These are phyloP conservation scores for Scleroderma bovista DNA, from an alignment of 768 basidiomycete species.

Conservation along the genomic window DNA sequence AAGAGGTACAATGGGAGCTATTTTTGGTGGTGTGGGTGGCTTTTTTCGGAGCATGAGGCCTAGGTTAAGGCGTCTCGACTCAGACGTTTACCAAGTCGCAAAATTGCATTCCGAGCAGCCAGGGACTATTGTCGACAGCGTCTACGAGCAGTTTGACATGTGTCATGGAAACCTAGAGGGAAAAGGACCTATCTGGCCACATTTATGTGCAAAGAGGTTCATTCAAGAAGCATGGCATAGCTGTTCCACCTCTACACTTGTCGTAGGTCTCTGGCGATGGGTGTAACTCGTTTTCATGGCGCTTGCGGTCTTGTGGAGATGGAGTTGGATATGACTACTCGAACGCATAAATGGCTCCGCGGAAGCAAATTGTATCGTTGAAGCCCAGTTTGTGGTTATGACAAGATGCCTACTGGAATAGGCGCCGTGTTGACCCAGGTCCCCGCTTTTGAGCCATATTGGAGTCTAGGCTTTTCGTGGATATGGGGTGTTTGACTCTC, in stretches of 20 bases:
- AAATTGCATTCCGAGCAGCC: too few species aligned
- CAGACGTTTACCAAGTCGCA: too few species aligned
- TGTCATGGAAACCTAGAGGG: too few species aligned
- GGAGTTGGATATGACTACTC: background rate
- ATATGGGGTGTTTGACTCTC: too few species aligned
- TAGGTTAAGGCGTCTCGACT: background rate
- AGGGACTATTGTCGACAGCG: too few species aligned
- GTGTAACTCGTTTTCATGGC: background rate
- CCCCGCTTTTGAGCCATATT: background rate
- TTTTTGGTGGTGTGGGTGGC: background rate
- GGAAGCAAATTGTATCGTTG: slow-evolving; percentile 4
- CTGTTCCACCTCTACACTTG: too few species aligned
- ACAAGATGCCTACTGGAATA: background rate
- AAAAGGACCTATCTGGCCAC: background rate
- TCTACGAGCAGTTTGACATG: too few species aligned
- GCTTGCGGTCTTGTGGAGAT: background rate
- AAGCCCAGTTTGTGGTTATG: background rate
- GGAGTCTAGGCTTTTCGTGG: slow-evolving; percentile 1
- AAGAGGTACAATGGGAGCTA: background rate
- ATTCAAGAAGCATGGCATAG: too few species aligned
- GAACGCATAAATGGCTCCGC: background rate
- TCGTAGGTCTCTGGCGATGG: background rate
- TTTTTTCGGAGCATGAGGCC: background rate
- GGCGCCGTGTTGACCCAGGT: background rate
- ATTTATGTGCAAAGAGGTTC: too few species aligned